phyloP scores from a whole-genome alignment of 257 asterid species.

The Solanum appendiculatum region DNA sequence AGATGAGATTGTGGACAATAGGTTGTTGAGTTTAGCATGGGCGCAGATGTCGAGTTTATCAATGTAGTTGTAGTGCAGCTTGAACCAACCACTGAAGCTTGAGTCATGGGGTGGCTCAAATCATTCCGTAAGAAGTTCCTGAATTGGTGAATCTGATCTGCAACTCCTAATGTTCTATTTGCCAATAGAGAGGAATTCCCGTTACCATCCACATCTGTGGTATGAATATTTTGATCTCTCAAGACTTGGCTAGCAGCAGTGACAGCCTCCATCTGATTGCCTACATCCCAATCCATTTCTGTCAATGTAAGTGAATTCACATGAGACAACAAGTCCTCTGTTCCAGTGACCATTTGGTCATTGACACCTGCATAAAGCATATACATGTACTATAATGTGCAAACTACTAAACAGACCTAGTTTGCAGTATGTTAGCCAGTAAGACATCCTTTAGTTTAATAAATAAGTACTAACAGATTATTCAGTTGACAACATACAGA shows the following conservation, averaged over 20 bases:
- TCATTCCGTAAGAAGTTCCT: constrained; percentile 58
- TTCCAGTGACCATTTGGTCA: constrained; percentile 39
- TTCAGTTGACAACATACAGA: not conserved
- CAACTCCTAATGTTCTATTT: constrained; percentile 30
- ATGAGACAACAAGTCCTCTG: constrained; percentile 55
- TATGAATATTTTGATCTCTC: constrained; percentile 32
- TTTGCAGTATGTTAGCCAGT: not conserved
- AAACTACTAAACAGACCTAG: constrained; percentile 13
- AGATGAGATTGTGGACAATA: constrained; percentile 46
- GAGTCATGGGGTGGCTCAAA: constrained; percentile 62
- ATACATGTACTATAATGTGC: constrained; percentile 22
- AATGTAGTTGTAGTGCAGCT: constrained; percentile 72
- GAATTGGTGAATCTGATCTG: constrained; percentile 49
- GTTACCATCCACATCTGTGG: constrained; percentile 42
- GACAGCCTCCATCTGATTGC: constrained; percentile 43
- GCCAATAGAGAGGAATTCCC: constrained; percentile 33
- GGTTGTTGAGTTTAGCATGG: constrained; percentile 67
- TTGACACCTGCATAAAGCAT: constrained; percentile 51
- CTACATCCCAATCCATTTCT: constrained; percentile 62
- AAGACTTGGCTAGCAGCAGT: constrained; percentile 39
- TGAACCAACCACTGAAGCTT: constrained; percentile 62
- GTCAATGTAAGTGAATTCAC: constrained; percentile 75
- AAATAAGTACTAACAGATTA: not conserved
- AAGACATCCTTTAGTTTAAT: not conserved
- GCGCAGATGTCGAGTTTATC: constrained; percentile 60